Conservation (phyloP, 73 alveolate genomes). For the Durusdinium trenchii region DNA sequence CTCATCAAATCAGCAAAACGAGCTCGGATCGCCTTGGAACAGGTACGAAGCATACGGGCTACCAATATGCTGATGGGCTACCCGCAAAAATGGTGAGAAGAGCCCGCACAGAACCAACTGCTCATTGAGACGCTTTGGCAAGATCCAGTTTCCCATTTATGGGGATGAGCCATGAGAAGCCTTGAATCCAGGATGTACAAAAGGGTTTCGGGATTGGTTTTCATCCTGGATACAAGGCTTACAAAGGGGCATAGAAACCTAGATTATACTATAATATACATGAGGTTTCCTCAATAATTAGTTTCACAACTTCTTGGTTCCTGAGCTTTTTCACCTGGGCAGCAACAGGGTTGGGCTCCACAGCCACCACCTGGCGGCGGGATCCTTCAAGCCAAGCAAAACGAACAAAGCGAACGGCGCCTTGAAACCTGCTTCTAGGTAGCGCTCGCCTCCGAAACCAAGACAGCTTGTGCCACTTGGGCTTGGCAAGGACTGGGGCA, state of each 20-base stretch:
- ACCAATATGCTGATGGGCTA: too few relatives aligned
- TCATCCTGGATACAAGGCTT: too few relatives aligned
- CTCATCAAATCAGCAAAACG: constrained; percentile 34
- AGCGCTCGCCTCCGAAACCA: constrained; percentile 50
- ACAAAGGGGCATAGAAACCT: too few relatives aligned
- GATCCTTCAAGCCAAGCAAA: background rate
- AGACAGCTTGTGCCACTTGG: background rate
- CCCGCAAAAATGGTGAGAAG: too few relatives aligned
- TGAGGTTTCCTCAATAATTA: background rate
- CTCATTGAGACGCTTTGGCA: too few relatives aligned
- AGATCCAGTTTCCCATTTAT: too few relatives aligned
- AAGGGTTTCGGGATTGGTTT: too few relatives aligned
- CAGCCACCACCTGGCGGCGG: constrained; percentile 67
- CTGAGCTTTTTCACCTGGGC: constrained; percentile 13
- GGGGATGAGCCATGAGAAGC: too few relatives aligned
- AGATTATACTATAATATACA: background rate
- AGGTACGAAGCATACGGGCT: too few relatives aligned
- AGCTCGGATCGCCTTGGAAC: constrained; percentile 44
- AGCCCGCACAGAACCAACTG: too few relatives aligned
- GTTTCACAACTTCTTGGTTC: background rate
- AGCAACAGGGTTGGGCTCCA: constrained; percentile 87
- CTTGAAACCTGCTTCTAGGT: constrained; percentile 78
- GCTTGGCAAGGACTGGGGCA: background rate
- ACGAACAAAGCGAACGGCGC: too few relatives aligned
- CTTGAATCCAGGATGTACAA: too few relatives aligned